These are phyloP conservation scores for Capsicum pubescens DNA, from an alignment of 257 asterid genomes.

Conservation along the genomic window DNA sequence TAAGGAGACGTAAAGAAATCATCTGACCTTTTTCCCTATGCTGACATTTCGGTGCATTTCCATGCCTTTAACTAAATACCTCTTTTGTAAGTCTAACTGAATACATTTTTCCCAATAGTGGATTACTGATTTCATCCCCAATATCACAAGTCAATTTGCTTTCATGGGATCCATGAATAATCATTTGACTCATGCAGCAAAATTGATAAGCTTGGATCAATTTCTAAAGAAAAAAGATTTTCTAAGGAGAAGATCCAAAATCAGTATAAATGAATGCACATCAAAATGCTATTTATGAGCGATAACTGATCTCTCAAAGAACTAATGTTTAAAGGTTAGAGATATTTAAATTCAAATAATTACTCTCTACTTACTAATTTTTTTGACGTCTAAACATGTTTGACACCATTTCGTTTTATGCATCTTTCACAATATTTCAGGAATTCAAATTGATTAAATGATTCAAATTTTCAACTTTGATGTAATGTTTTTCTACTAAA, in stretches of 20 bases:
- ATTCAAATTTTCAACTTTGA: background rate
- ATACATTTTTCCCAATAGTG: background rate
- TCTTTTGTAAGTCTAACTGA: background rate
- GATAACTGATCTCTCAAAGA: background rate
- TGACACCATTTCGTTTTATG: background rate
- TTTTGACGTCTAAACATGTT: background rate
- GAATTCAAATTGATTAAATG: background rate
- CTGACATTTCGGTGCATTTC: background rate
- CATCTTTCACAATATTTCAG: background rate
- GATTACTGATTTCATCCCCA: background rate
- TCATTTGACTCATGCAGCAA: background rate
- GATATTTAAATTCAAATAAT: background rate
- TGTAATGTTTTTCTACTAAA: background rate
- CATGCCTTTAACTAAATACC: background rate
- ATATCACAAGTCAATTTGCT: background rate
- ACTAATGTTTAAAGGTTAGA: background rate
- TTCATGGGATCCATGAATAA: background rate
- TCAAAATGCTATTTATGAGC: background rate
- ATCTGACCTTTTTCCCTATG: background rate
- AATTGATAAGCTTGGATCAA: background rate
- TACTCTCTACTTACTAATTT: background rate
- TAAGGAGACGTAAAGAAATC: background rate
- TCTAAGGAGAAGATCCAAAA: too few relatives aligned
- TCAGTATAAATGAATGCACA: background rate
- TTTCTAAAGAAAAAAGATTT: background rate